A percentile compares a stretch with the other conserved stretches of the same genome.
Evolutionary conservation across 169 alveolate genomes (phyloP).

Genomic region (Cryptosporidium parvum): DNA sequence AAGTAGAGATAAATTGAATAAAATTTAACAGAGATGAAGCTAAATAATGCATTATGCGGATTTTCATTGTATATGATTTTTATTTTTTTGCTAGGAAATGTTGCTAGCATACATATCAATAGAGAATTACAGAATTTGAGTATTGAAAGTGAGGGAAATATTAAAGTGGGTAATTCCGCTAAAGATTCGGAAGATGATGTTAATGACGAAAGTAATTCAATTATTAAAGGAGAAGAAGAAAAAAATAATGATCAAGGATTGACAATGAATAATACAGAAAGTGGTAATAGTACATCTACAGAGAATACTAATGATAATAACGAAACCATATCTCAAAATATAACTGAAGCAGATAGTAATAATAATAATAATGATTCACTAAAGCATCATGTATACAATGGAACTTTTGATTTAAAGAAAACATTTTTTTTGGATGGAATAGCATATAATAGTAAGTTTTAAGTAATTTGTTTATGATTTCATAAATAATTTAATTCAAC

Average conservation of each 20-base stretch:
- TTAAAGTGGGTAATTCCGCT: neutral
- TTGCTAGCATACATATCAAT: slow-evolving; percentile 13
- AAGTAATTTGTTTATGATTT: neutral
- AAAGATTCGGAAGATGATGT: neutral
- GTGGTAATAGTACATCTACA: neutral
- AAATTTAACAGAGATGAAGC: neutral
- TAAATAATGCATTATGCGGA: neutral
- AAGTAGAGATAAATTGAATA: neutral
- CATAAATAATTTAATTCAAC: neutral
- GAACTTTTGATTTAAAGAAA: neutral
- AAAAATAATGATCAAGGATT: neutral
- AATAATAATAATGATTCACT: neutral
- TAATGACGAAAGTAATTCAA: neutral
- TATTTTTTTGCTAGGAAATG: neutral
- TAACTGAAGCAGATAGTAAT: neutral
- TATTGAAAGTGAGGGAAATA: slow-evolving; percentile 39
- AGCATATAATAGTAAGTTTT: slow-evolving; percentile 56
- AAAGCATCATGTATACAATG: neutral
- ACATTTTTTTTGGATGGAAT: slow-evolving; percentile 8
- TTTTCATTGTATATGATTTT: neutral
- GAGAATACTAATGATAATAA: neutral
- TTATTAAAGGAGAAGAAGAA: neutral
- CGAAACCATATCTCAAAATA: neutral
- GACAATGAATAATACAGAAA: neutral
- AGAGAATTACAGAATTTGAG: slow-evolving; percentile 54